phyloP scores from a whole-genome alignment of 2,329 filamentous ascomycete species.

The Trichoderma arundinaceum region DNA sequence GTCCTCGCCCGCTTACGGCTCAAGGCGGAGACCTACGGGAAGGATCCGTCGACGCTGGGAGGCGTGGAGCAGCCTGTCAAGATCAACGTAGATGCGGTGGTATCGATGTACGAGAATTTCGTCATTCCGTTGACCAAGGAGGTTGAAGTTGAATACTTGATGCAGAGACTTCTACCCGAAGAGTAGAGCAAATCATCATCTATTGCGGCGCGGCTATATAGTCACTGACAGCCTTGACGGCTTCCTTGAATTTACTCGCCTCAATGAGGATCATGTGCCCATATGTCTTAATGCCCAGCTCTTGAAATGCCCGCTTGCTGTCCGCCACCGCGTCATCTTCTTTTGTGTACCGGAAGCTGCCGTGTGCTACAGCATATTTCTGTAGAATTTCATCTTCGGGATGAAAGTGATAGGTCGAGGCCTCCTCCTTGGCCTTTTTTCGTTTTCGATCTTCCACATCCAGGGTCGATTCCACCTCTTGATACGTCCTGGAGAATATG shows the following conservation, averaged over 20 bases:
- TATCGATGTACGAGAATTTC: slow-evolving; percentile 87
- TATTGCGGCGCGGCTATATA: slow-evolving; percentile 67
- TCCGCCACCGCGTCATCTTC: slow-evolving; percentile 83
- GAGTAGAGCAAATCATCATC: slow-evolving; percentile 29
- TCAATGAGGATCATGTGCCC: slow-evolving; percentile 90
- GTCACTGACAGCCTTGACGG: slow-evolving; percentile 76
- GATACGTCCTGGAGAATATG: slow-evolving; percentile 89
- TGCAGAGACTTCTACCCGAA: slow-evolving; percentile 75
- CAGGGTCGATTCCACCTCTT: slow-evolving; percentile 81
- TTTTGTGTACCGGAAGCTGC: slow-evolving; percentile 78
- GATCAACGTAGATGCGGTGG: slow-evolving; percentile 91
- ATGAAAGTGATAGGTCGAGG: slow-evolving; percentile 86
- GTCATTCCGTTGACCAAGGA: slow-evolving; percentile 98
- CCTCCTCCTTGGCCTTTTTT: slow-evolving; percentile 68
- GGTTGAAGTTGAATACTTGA: slow-evolving; percentile 96
- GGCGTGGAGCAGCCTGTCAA: slow-evolving; percentile 67
- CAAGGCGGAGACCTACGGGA: slow-evolving; percentile 94
- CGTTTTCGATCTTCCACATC: slow-evolving; percentile 65
- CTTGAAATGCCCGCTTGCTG: slow-evolving; percentile 92
- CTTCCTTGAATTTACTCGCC: slow-evolving; percentile 73
- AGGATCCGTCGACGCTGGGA: slow-evolving; percentile 73
- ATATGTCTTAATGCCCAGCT: slow-evolving; percentile 83
- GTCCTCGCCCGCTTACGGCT: slow-evolving; percentile 84
- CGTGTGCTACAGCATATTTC: slow-evolving; percentile 72
- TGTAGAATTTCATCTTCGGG: slow-evolving; percentile 92